Base-by-base conservation (phyloP, 1,284 basidiomycete genomes). In the Ustilago cynodontis region DNA sequence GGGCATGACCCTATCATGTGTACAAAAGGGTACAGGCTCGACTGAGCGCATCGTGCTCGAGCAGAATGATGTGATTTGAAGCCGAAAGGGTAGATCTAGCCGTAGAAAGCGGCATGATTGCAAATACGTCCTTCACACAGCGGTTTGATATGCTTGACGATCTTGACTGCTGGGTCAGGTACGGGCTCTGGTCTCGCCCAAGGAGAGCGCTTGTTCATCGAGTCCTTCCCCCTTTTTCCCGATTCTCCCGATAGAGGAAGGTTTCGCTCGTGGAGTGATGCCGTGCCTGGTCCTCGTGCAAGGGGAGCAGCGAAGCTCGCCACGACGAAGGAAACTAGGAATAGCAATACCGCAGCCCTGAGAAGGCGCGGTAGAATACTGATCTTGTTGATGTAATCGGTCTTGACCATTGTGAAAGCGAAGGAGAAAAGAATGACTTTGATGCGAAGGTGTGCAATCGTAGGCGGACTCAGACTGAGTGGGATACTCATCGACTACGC, bases 91-190 rank as follows among this genome's bases (percentile, higher is more conserved):
- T 43, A 6, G 0, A 7, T 9, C 55, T 47, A 66, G 22, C 64
- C 61, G 31, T 53, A 49, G 28, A 70, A 75, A 6, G 50, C 59
- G 11, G 67, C 72, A 33, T 75, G 72, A n/a, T 64, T 75, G 60
- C 72, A 75, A 20, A 70, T 75, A 22, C 51, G 37, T 7, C 65
- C 57, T 18, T 65, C 57, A 61, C 71, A 73, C 10, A 43, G 11
- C 4, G 45, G 24, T 26, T 67, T 73, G 52, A 54, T 55, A 33
- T 74, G 65, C 49, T 74, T 68, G 37, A 62, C 55, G 20, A 74
- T 65, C 24, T 56, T 47, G 41, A 35, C 43, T 4, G 43, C 41
- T 43, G 56, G 13, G 2, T 29, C 10, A 14, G 47, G 47, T 13
- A 43, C 9, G n/a, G 41, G 41, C 4, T 43, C 1, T n/a, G 41